Percentiles rank a stretch among this genome's conserved stretches.
Conservation (phyloP, 2,329 filamentous ascomycete species). For the Colletotrichum gloeosporioides region DNA sequence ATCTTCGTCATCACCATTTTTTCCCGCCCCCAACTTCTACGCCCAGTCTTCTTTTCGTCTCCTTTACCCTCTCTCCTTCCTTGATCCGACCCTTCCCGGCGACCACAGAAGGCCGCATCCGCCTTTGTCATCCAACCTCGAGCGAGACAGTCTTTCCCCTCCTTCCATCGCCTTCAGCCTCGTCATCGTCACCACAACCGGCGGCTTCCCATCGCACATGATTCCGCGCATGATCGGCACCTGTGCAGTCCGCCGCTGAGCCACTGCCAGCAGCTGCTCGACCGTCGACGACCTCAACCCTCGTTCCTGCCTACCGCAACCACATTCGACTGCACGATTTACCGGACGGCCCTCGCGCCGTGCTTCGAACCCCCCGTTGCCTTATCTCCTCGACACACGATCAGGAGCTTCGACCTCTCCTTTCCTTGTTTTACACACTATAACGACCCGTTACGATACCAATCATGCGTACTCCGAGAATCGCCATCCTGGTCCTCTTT, state of each 20-base stretch:
- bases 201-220: neutral
- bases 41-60: neutral
- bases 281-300: neutral
- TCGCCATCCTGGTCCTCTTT: constrained; percentile 60
- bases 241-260: constrained; percentile 16
- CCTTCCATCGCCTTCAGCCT: neutral
- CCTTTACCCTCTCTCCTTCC: neutral
- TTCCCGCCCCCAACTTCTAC: neutral
- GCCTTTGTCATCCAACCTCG: neutral
- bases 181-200: neutral
- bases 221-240: constrained; percentile 9
- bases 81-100: neutral
- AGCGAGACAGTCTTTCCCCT: neutral
- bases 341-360: neutral
- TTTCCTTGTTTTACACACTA: neutral
- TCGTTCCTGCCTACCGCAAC: neutral
- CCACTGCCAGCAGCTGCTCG: constrained; percentile 11
- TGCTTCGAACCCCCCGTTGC: neutral
- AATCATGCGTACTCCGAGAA: constrained; percentile 60
- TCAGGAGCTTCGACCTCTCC: neutral
- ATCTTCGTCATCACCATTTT: neutral
- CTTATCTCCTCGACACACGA: neutral
- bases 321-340: neutral
- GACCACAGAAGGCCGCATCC: neutral
- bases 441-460: constrained; percentile 10